phyloP scores from a whole-genome alignment of 2,329 filamentous ascomycete genomes.

The Emericellopsis atlantica region DNA sequence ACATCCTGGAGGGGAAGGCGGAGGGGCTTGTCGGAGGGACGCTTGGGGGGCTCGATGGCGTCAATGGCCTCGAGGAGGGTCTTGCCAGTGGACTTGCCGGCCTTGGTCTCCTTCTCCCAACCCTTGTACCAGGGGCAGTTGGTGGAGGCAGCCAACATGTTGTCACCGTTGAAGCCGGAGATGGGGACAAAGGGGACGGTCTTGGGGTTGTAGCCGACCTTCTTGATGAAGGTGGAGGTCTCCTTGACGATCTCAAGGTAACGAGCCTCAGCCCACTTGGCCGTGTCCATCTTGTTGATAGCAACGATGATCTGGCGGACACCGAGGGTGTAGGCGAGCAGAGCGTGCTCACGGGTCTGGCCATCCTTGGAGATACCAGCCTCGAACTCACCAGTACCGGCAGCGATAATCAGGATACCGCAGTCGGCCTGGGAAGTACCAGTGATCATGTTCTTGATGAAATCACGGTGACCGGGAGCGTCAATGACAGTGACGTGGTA shows the following conservation, averaged over 20 bases:
- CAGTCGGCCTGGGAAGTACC: constrained; percentile 99
- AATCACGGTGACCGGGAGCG: constrained; percentile 99
- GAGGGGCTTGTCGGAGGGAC: constrained; percentile 97
- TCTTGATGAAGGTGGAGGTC: constrained; percentile 99
- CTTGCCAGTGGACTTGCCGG: constrained; percentile 82
- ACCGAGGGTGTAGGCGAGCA: constrained; percentile 99
- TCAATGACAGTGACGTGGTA: constrained; percentile 99
- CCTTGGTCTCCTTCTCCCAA: constrained; percentile 93
- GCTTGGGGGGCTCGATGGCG: constrained; percentile 80
- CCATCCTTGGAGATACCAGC: constrained; percentile 99
- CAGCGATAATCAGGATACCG: constrained; percentile 99
- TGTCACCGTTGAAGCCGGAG: constrained; percentile 99
- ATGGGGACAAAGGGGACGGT: constrained; percentile 96
- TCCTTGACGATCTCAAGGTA: constrained; percentile 99
- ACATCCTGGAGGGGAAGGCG: constrained; percentile 99
- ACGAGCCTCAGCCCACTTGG: constrained; percentile 94
- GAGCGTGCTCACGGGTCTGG: constrained; percentile 99
- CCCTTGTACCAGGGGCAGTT: constrained; percentile 99
- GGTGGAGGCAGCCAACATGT: constrained; percentile 84
- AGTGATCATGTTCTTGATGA: constrained; percentile 99
- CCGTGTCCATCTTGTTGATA: constrained; percentile 99
- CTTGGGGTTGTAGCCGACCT: constrained; percentile 99
- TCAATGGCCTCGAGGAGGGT: constrained; percentile 99
- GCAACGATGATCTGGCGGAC: constrained; percentile 99
- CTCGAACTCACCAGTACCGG: constrained; percentile 99